Base-by-base conservation (phyloP, 352 stramenopile genomes). In the Phytophthora vignae region DNA sequence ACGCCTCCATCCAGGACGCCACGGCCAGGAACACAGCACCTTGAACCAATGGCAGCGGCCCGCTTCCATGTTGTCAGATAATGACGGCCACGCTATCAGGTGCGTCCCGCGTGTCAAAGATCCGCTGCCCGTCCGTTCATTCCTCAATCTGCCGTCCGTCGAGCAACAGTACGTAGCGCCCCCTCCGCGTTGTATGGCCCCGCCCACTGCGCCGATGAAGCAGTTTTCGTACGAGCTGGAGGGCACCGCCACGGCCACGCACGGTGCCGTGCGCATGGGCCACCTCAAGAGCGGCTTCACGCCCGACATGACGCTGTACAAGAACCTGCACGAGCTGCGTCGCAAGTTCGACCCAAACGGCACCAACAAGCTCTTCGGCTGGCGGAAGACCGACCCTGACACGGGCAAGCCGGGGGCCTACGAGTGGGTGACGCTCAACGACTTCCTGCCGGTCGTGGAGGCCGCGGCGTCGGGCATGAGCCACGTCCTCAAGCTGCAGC, bases 341-440 rank as follows among this genome's bases (percentile, higher is more conserved):
- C 68, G 72, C 31, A 62, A 73, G 54, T 54, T 81, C 17, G 78
- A 87, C 64, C 69, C 72, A 8, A 66, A 83, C 21, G 82, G 83
- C 68, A 78, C 77, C 56, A 73, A 79, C 53, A 72, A 49, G 38
- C 83, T 88, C 27, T 89, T 90, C 38, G 85, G 85, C 25, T 82
- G 71, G 73, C 81, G 84, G 21, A 67, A 73, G 57, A 56, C 68
- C 22, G 78, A 88, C 57, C 62, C 78, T 0, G 55, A 38, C 2
- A 88, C 73, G 15, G 68, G 73, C 8, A 60, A 79, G 27, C 58
- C 65, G 0, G 84, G 84, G 3, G 52, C 65, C 0, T 92, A 80
- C 61, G 73, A 78, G 44, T 92, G 82, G 81, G 59, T 89, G 27
- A 90, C 81, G 31, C 86, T 90, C 66, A 69, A 64, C 60, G 66